Conservation (phyloP, 225 moss, liverwort and hornwort genomes). For the Climacium dendroides region DNA sequence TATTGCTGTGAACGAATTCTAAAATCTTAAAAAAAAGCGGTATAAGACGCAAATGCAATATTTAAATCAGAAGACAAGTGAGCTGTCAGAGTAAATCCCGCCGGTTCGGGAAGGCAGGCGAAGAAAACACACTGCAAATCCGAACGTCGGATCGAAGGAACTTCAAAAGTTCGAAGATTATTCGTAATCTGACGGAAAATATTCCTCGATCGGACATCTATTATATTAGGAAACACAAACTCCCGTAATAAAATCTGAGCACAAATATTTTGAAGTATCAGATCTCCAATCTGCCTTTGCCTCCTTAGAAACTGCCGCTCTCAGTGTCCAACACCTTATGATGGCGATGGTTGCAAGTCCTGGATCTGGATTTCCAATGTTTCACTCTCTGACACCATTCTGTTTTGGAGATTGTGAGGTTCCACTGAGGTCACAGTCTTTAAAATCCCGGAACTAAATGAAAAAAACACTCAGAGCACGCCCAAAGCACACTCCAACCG, state of each 20-base stretch:
- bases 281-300: not conserved
- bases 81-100: not conserved
- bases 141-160: not conserved
- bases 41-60: not conserved
- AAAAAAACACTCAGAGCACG: not conserved
- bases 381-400: not conserved
- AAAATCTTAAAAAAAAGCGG: not conserved
- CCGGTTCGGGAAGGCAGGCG: not conserved
- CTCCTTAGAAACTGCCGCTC: not conserved
- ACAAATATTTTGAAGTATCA: not conserved
- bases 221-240: not conserved
- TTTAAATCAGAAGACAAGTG: not conserved
- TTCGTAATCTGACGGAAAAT: not conserved
- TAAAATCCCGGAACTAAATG: no score
- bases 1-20: not conserved
- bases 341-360: no score
- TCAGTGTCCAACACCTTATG: not conserved
- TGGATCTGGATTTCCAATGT: not conserved
- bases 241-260: not conserved
- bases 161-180: not conserved
- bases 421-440: not conserved
- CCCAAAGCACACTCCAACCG: not conserved
- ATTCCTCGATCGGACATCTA: not conserved
- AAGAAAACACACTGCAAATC: not conserved
- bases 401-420: not conserved